Evolutionary conservation across 305 asterid genomes (phyloP).

Genomic region (Fraxinus xanthoxyloides): DNA sequence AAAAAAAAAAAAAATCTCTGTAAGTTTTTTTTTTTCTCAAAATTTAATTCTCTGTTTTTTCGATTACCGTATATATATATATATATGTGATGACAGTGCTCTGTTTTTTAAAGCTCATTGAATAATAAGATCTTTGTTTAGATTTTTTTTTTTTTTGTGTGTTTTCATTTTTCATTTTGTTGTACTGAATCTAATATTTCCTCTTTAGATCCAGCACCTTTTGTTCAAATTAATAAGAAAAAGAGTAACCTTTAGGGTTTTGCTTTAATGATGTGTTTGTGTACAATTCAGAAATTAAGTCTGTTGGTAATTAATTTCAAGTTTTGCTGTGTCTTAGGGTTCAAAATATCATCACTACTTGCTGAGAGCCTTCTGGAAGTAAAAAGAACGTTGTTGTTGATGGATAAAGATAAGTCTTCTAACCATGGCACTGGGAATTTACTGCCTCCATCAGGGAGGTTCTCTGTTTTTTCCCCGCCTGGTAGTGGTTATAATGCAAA

Average conservation of each 20-base stretch:
- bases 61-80: too few species aligned
- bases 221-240: constrained; percentile 14
- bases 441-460: constrained; percentile 83
- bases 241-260: constrained; percentile 11
- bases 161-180: constrained; percentile 1
- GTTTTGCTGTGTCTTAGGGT: background rate
- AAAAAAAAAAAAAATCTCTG: constrained; percentile 18
- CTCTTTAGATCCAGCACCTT: constrained; percentile 22
- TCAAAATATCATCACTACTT: constrained; percentile 8
- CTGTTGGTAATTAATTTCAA: background rate
- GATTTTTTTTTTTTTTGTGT: constrained; percentile 1
- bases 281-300: background rate
- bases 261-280: constrained; percentile 17
- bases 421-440: constrained; percentile 47
- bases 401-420: constrained; percentile 81
- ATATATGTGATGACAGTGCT: background rate
- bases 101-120: constrained; percentile 25
- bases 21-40: constrained; percentile 21
- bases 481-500: constrained; percentile 44
- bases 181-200: background rate
- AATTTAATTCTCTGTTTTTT: constrained; percentile 10
- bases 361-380: constrained; percentile 18
- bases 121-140: constrained; percentile 35
- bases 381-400: constrained; percentile 26
- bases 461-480: constrained; percentile 58